phyloP scores from a whole-genome alignment of 1,284 basidiomycete species.

The Porogramme epimiltina region DNA sequence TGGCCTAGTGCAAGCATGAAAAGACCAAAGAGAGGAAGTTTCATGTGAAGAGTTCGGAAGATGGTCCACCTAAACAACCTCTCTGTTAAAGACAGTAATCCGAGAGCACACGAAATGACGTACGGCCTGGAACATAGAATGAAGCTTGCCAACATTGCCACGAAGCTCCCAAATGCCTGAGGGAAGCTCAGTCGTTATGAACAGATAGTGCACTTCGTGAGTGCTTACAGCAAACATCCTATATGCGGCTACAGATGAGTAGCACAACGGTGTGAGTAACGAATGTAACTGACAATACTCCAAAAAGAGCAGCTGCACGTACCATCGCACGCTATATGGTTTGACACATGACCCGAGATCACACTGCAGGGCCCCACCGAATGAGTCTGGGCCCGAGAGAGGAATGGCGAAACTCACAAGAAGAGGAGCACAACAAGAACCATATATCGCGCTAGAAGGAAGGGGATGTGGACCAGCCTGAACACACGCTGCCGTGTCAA shows the following conservation, averaged over 20 bases:
- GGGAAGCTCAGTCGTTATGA: not conserved
- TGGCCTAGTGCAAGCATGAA: slow-evolving; percentile 1
- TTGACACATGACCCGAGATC: not conserved
- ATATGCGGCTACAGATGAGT: slow-evolving; percentile 2
- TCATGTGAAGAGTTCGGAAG: slow-evolving; percentile 2
- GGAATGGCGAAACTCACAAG: slow-evolving; percentile 5
- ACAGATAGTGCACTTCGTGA: accelerated
- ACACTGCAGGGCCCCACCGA: slow-evolving; percentile 2
- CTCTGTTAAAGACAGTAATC: not conserved
- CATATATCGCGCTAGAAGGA: slow-evolving; percentile 16
- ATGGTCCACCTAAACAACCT: slow-evolving; percentile 1
- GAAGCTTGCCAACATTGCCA: slow-evolving; percentile 8
- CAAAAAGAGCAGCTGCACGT: not conserved
- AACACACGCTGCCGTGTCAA: slow-evolving; percentile 11
- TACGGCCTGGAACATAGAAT: slow-evolving; percentile 13
- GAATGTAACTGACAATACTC: too few species aligned
- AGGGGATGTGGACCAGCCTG: slow-evolving; percentile 10
- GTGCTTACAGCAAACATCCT: slow-evolving; percentile 9
- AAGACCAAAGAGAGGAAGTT: slow-evolving; percentile 1
- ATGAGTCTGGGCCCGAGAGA: not conserved
- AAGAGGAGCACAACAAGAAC: slow-evolving; percentile 12
- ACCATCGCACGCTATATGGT: slow-evolving; percentile 11
- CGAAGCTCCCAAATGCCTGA: slow-evolving; percentile 9
- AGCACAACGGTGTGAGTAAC: too few species aligned
- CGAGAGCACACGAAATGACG: not conserved